phyloP scores from a whole-genome alignment of 1,139 yeast species.

The Magnusiomyces fungicola region DNA sequence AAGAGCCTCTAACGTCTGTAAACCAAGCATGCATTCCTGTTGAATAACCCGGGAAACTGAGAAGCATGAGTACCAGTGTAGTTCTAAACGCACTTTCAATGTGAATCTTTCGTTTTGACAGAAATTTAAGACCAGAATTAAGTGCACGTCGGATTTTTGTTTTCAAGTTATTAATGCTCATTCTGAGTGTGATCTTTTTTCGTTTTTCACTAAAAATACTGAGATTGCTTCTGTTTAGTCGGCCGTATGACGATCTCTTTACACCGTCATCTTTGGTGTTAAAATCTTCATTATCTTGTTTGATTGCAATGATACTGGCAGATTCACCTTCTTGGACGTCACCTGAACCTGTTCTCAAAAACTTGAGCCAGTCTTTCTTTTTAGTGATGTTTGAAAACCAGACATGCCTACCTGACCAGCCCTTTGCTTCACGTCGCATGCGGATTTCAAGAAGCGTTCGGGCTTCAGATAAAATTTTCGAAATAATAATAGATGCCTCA shows the following conservation, averaged over 20 bases:
- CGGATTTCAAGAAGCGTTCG: constrained; percentile 32
- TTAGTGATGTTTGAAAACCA: constrained; percentile 39
- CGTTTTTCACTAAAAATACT: too few species aligned
- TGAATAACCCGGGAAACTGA: constrained; percentile 44
- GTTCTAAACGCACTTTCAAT: constrained; percentile 42
- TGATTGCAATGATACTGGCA: constrained; percentile 16
- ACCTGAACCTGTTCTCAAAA: constrained; percentile 28
- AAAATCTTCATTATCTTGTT: constrained; percentile 4
- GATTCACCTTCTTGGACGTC: constrained; percentile 23
- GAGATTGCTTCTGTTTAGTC: too few species aligned
- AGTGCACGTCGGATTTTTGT: neutral
- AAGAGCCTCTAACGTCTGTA: constrained; percentile 39
- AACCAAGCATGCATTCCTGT: constrained; percentile 43
- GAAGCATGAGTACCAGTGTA: constrained; percentile 38
- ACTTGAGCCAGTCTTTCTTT: constrained; percentile 30
- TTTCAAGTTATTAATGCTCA: too few species aligned
- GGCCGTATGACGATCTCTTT: too few species aligned
- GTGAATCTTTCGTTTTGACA: constrained; percentile 20
- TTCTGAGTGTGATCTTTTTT: too few species aligned
- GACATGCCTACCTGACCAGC: constrained; percentile 35
- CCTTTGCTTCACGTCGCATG: constrained; percentile 30
- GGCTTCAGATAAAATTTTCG: constrained; percentile 31
- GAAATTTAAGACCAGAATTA: neutral
- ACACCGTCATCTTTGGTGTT: neutral
- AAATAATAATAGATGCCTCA: constrained; percentile 34